Base-by-base conservation (phyloP, 106 monocot genomes). In the Xerophyta viscosa region DNA sequence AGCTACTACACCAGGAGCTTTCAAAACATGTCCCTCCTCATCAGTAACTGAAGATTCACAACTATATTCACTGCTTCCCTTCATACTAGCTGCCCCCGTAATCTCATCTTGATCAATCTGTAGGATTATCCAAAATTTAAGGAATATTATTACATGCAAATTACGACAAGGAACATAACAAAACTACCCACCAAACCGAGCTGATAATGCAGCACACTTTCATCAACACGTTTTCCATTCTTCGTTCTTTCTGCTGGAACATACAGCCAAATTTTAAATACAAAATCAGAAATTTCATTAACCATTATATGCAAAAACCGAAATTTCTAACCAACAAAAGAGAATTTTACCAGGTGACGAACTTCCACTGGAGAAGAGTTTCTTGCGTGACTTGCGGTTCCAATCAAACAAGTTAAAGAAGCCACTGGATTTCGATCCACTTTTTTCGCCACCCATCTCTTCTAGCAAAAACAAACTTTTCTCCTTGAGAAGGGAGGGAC, bases 381-480 rank as follows among this genome's bases (percentile, higher is more conserved):
- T 94, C 84, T 84, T 94, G 45, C 93, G 71, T 0, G 93, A 88
- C 46, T 78, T 94, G 28, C 75, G 63, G 50, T 81, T 94, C 88
- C 88, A 88, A 46, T 94, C 93, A 41, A 94, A 94, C 46, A 94
- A 56, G 48, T 94, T 52, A 56, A 94, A 94, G 70, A 94, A 80
- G 2, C 88, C 84, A 20, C 78, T 67, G 39, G 56, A 26, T 62
- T 77, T 87, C 22, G 74, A 47, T 6, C 77, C 54, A 2, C 67
- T 84, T 58, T 72, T 81, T 25, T 84, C 78, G 3, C 37, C 64
- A 42, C 88, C 72, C 84, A 84, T 84, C 22, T 54, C 33, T 36
- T 53, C 10, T 29, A 0, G 9, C 17, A 18, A 15, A 39, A 39
- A 12, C 39, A 2, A 15, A n/a, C n/a, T n/a, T n/a, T n/a, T n/a